These are phyloP conservation scores for Tolypocladium tropicale DNA, from an alignment of 2,329 filamentous ascomycete genomes.

Conservation along the genomic window DNA sequence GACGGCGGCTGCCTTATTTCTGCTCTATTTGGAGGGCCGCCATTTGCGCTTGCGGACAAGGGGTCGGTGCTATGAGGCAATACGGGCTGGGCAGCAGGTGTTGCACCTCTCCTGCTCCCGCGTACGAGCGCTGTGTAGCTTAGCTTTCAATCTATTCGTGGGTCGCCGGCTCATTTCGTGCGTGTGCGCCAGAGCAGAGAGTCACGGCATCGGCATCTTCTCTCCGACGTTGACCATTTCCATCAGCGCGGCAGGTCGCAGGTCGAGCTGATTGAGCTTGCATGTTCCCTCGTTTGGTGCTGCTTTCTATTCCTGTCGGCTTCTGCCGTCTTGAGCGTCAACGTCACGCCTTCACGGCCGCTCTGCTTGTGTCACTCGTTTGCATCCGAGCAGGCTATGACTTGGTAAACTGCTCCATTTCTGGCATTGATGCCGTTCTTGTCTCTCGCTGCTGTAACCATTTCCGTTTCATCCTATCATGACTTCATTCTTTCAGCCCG, in stretches of 20 bases:
- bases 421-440: not conserved
- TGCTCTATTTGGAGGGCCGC: too few species aligned
- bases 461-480: conserved; percentile 9
- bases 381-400: not conserved
- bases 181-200: not conserved
- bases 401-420: not conserved
- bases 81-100: not conserved
- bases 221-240: not conserved
- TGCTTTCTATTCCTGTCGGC: not conserved
- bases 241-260: not conserved
- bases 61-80: not conserved
- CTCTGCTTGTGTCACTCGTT: not conserved
- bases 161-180: not conserved
- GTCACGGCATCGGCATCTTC: not conserved
- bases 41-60: too few species aligned
- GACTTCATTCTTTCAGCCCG: conserved; percentile 23
- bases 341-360: not conserved
- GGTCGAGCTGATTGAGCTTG: not conserved
- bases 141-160: not conserved
- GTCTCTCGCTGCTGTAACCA: not conserved
- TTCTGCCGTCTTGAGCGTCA: not conserved
- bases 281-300: not conserved
- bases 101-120: not conserved
- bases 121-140: not conserved
- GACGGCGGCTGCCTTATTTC: too few species aligned